Evolutionary conservation across 1,139 yeast genomes (phyloP).

Genomic region (Wickerhamomyces sp.): DNA sequence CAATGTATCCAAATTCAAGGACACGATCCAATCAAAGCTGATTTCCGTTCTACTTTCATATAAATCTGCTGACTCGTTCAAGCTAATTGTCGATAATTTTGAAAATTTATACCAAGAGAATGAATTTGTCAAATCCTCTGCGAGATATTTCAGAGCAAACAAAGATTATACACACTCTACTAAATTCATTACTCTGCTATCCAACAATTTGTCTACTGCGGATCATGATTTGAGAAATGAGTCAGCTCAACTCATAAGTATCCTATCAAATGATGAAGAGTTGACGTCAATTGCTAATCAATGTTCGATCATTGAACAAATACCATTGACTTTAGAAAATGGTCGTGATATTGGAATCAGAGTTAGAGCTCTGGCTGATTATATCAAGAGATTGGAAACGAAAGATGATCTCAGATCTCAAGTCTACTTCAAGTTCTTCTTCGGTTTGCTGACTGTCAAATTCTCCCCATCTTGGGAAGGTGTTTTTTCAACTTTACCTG

Average conservation of each 20-base stretch:
- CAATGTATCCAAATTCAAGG: constrained; percentile 11
- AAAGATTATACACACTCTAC: constrained; percentile 3
- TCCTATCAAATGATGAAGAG: constrained; percentile 28
- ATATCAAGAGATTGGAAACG: constrained; percentile 38
- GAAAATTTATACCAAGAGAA: constrained; percentile 8
- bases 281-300: constrained; percentile 35
- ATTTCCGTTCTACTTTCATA: constrained; percentile 9
- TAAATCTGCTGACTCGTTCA: background rate
- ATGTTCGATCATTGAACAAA: constrained; percentile 58
- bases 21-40: constrained; percentile 12
- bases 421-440: constrained; percentile 50
- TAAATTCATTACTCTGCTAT: constrained; percentile 5
- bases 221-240: constrained; percentile 42
- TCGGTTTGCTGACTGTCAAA: constrained; percentile 70
- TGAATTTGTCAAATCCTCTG: constrained; percentile 11
- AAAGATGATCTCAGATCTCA: constrained; percentile 28
- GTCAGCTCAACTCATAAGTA: constrained; percentile 38
- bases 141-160: constrained; percentile 6
- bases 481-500: constrained; percentile 55
- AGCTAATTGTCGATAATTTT: constrained; percentile 10
- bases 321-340: constrained; percentile 63
- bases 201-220: constrained; percentile 39
- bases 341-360: constrained; percentile 74
- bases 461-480: constrained; percentile 88
- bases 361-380: constrained; percentile 54